Conservation (phyloP, 2,329 filamentous ascomycete species). For the Aspergillus amoenus region DNA sequence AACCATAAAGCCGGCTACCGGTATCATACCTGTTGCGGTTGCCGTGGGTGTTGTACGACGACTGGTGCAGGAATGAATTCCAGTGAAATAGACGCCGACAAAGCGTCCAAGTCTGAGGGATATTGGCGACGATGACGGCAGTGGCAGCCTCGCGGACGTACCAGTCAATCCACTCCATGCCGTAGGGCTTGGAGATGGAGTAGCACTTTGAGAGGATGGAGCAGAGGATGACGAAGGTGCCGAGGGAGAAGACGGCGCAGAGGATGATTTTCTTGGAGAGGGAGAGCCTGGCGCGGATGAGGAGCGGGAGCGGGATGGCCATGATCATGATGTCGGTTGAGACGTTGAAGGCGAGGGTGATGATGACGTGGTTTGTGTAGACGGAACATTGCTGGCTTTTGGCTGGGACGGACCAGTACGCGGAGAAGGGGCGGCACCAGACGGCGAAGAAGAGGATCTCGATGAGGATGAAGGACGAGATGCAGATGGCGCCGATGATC, state of each 20-base stretch:
- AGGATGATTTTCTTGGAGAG: slow-evolving; percentile 53
- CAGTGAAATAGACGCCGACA: slow-evolving; percentile 49
- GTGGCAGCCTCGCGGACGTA: slow-evolving; percentile 61
- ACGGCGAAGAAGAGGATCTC: slow-evolving; percentile 53
- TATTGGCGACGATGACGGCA: slow-evolving; percentile 59
- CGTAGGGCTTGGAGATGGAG: slow-evolving; percentile 58
- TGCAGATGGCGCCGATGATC: slow-evolving; percentile 46
- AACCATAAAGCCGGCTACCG: slow-evolving; percentile 7
- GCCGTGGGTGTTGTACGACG: slow-evolving; percentile 13
- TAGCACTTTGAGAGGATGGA: slow-evolving; percentile 63
- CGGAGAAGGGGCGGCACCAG: slow-evolving; percentile 54
- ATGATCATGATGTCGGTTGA: slow-evolving; percentile 48
- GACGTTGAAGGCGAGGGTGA: slow-evolving; percentile 50
- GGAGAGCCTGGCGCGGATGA: slow-evolving; percentile 43
- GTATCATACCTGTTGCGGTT: slow-evolving; percentile 8
- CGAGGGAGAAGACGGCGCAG: slow-evolving; percentile 57
- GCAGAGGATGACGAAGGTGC: slow-evolving; percentile 57
- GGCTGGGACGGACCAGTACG: slow-evolving; percentile 55
- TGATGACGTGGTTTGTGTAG: slow-evolving; percentile 50
- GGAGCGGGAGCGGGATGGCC: slow-evolving; percentile 47
- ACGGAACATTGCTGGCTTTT: slow-evolving; percentile 46
- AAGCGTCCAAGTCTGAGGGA: slow-evolving; percentile 61
- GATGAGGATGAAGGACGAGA: slow-evolving; percentile 49
- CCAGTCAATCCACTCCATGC: slow-evolving; percentile 59
- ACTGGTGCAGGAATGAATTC: slow-evolving; percentile 28